Percentiles rank a stretch among this genome's conserved stretches.
Evolutionary conservation across 306 rosid species (phyloP).

Genomic region (Urtica urens): DNA sequence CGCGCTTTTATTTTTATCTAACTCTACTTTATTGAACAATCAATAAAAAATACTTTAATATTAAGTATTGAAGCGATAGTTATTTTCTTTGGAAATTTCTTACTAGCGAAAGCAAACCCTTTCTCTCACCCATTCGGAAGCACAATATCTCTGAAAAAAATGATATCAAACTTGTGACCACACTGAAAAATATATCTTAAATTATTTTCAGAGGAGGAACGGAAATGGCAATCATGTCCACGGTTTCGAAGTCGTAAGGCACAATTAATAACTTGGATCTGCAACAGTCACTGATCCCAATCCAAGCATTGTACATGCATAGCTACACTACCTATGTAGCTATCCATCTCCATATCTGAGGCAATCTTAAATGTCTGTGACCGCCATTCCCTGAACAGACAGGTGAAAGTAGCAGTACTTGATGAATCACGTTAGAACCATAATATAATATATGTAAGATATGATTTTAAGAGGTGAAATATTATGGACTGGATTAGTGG

Average conservation of each 20-base stretch:
- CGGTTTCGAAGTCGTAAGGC: constrained; percentile 8
- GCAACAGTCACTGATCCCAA: constrained; percentile 7
- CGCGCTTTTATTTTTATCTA: too few relatives aligned
- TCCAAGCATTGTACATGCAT: neutral
- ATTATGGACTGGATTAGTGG: neutral
- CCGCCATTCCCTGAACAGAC: constrained; percentile 1
- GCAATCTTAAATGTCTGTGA: constrained; percentile 5
- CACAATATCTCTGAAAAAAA: neutral
- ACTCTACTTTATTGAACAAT: too few relatives aligned
- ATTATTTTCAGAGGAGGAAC: neutral
- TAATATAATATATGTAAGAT: neutral
- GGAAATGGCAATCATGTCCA: constrained; percentile 8
- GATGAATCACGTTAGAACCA: constrained; percentile 3
- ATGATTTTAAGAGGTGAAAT: neutral
- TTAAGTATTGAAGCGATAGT: too few relatives aligned
- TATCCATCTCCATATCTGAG: neutral
- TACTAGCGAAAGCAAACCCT: too few relatives aligned
- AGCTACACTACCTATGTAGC: neutral
- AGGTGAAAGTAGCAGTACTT: neutral
- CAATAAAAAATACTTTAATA: too few relatives aligned
- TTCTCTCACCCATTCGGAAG: neutral
- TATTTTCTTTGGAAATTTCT: too few relatives aligned
- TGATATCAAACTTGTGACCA: constrained; percentile 8
- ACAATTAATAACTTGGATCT: constrained; percentile 3
- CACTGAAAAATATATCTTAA: neutral